phyloP scores from a whole-genome alignment of 2,329 filamentous ascomycete species.

The Exophiala calicioides region DNA sequence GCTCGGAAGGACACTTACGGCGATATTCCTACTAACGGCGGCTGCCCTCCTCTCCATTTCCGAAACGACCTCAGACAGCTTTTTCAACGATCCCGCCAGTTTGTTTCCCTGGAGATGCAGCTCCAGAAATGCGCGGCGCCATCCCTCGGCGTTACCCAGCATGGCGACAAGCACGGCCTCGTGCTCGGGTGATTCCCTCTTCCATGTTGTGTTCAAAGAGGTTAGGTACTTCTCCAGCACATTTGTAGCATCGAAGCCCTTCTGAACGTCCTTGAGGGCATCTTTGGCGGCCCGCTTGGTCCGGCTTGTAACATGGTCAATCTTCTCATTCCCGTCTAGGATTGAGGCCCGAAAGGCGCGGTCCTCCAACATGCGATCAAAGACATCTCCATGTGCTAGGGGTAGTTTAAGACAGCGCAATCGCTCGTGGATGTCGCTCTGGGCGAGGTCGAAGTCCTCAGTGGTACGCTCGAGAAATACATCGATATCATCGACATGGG shows the following conservation, averaged over 20 bases:
- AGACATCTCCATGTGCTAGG: slow-evolving; percentile 77
- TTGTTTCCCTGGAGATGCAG: slow-evolving; percentile 71
- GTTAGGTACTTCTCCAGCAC: slow-evolving; percentile 76
- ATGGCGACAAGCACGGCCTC: slow-evolving; percentile 81
- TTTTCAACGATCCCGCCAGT: slow-evolving; percentile 68
- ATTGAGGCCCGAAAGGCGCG: slow-evolving; percentile 79
- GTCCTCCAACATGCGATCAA: slow-evolving; percentile 86
- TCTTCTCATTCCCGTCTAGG: slow-evolving; percentile 82
- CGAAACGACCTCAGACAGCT: slow-evolving; percentile 73
- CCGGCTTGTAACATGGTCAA: slow-evolving; percentile 82
- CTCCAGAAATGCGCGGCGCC: slow-evolving; percentile 76
- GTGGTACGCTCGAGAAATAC: slow-evolving; percentile 82
- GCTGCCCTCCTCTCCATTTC: slow-evolving; percentile 87
- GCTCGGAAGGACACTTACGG: slow-evolving; percentile 10
- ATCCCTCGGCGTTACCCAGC: slow-evolving; percentile 89
- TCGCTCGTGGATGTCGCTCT: slow-evolving; percentile 75
- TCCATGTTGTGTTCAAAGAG: slow-evolving; percentile 62
- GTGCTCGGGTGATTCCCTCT: slow-evolving; percentile 60
- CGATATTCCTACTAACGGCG: slow-evolving; percentile 66
- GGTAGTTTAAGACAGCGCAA: slow-evolving; percentile 79
- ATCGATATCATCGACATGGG: slow-evolving; percentile 91
- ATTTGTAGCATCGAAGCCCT: slow-evolving; percentile 73
- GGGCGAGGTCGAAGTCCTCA: slow-evolving; percentile 79
- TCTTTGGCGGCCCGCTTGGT: slow-evolving; percentile 76
- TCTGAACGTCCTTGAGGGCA: slow-evolving; percentile 73